These are phyloP conservation scores for Arthroderma uncinatum DNA, from an alignment of 2,329 filamentous ascomycete genomes.

Conservation along the genomic window DNA sequence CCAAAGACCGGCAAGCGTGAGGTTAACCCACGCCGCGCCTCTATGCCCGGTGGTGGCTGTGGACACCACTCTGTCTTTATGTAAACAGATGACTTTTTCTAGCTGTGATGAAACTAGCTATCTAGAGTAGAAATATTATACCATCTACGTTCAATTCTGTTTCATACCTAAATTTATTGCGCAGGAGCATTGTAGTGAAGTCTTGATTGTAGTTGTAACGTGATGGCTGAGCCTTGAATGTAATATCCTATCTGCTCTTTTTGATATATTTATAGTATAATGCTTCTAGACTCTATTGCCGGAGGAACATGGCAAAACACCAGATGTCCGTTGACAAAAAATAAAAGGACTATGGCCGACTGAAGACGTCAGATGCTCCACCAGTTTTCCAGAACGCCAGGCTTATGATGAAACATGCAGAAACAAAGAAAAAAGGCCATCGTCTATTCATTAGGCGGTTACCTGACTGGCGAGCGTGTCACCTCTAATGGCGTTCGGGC, in stretches of 20 bases:
- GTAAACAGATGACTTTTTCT: neutral
- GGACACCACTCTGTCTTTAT: neutral
- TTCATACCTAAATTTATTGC: too few species aligned
- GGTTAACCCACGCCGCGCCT: neutral
- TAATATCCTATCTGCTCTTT: too few species aligned
- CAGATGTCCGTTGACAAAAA: too few species aligned
- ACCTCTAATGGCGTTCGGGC: neutral
- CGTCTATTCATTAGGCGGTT: neutral
- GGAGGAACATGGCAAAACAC: too few species aligned
- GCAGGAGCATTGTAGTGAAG: too few species aligned
- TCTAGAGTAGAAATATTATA: neutral
- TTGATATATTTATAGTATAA: too few species aligned
- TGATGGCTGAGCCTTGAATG: too few species aligned
- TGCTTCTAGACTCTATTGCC: too few species aligned
- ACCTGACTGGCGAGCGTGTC: neutral
- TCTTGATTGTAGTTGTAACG: too few species aligned
- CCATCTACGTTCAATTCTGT: neutral
- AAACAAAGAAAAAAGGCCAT: neutral
- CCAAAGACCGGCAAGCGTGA: constrained; percentile 9
- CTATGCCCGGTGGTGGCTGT: neutral
- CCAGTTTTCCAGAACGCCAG: neutral
- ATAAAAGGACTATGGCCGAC: too few species aligned
- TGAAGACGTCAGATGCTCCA: neutral
- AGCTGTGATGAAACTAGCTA: neutral
- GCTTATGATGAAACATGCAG: neutral